Evolutionary conservation across 2,329 filamentous ascomycete species (phyloP), one percentile per base, ranked within the genome.

Genomic region (Calonectria hawksworthii): DNA sequence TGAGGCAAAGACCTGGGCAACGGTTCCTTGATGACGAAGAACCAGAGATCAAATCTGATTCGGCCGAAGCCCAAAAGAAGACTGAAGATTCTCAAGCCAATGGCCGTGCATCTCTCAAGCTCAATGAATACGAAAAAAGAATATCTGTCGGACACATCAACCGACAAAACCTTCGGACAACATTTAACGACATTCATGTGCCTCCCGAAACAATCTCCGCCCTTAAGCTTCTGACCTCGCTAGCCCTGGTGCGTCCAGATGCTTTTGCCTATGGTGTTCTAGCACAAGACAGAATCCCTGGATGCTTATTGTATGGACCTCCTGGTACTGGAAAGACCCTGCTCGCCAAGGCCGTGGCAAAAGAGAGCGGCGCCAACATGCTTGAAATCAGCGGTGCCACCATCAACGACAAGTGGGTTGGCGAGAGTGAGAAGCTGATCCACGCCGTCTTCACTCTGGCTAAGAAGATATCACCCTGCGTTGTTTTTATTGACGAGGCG

Each of bases 401-500:
- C 78, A 94, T 99, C 79, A 98, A 98, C 84, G 95, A 98, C 83
- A 99, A 98, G 91, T 99, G 95, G 84, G 95, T 99, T 4, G 97
- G 97, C 28, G 96, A 99, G 84, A 95, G 95, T 74, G 97, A 99
- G 87, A 99, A 99, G 89, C 98, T 98, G 82, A 94, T 99, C 69
- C 93, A 94, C 68, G 96, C 96, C 0, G 93, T 99, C 51, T 99
- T 99, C 86, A 94, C 92, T 0, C 89, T 99, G 0, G 97, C 97
- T 5, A 95, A 95, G 86, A 98, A 98, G 84, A 90, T 98, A 10
- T 94, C 94, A 1, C 97, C 97, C 0, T 96, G 96, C 82, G 93
- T 99, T 21, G 95, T 99, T 66, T 99, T 99, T 86, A 95, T 99
- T 76, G 97, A 99, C 82, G 97, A 99, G 86, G 97, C 96, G 28